Evolutionary conservation across 345 rosid genomes (phyloP).

Genomic region (Lepidium didymum): DNA sequence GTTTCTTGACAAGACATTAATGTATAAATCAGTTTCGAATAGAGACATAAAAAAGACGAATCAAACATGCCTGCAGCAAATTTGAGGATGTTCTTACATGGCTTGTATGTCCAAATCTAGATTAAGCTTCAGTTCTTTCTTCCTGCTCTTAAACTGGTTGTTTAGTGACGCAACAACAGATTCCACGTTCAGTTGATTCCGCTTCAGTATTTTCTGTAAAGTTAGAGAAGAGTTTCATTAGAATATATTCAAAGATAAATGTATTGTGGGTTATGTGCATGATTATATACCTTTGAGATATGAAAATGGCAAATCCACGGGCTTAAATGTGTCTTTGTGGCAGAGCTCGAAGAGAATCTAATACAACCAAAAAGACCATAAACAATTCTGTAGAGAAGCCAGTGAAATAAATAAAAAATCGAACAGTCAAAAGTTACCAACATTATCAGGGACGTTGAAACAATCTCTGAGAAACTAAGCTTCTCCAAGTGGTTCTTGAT

Average conservation of each 20-base stretch:
- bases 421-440: slow-evolving; percentile 29
- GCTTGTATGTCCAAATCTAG: slow-evolving; percentile 36
- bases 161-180: slow-evolving; percentile 45
- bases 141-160: slow-evolving; percentile 32
- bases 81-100: slow-evolving; percentile 49
- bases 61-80: not conserved
- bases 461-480: slow-evolving; percentile 57
- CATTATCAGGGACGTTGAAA: slow-evolving; percentile 67
- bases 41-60: not conserved
- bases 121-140: slow-evolving; percentile 30
- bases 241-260: not conserved
- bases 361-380: slow-evolving; percentile 16
- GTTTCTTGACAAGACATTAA: slow-evolving; percentile 14
- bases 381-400: slow-evolving; percentile 15
- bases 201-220: slow-evolving; percentile 55
- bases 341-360: slow-evolving; percentile 47
- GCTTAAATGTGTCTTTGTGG: slow-evolving; percentile 28
- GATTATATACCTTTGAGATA: slow-evolving; percentile 51
- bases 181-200: slow-evolving; percentile 40
- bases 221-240: slow-evolving; percentile 2
- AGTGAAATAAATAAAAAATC: not conserved
- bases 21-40: not conserved
- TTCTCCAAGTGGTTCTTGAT: slow-evolving; percentile 78
- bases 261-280: not conserved
- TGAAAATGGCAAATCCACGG: slow-evolving; percentile 94